Percentiles rank a stretch among this genome's conserved stretches.
Evolutionary conservation across 805 yeast genomes (phyloP).

Genomic region (Candida coquimbonensis): DNA sequence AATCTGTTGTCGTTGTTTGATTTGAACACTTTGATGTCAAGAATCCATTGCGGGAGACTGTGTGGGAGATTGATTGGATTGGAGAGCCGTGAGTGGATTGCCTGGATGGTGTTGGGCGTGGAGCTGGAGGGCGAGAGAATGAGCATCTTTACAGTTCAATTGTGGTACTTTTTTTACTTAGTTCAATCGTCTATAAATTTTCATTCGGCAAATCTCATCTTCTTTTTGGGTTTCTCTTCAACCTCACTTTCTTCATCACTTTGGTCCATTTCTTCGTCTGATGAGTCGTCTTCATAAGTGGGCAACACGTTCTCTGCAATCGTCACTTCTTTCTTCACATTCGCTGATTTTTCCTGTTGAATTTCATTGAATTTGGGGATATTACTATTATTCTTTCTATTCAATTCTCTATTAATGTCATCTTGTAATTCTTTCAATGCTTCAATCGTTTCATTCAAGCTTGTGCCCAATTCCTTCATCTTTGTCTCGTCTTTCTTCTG

Average conservation of each 20-base stretch:
- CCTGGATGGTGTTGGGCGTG: background rate
- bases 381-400: background rate
- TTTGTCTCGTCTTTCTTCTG: conserved; percentile 2
- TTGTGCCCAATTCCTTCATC: background rate
- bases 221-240: conserved; percentile 6
- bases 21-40: conserved; percentile 62
- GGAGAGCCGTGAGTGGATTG: background rate
- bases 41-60: conserved; percentile 55
- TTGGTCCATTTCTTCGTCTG: conserved; percentile 1
- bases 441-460: conserved; percentile 11
- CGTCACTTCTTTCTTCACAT: conserved; percentile 11
- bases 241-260: background rate
- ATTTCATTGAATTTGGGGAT: conserved; percentile 3
- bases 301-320: conserved; percentile 15
- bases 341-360: conserved; percentile 9
- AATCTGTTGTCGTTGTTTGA: conserved; percentile 36
- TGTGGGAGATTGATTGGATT: conserved; percentile 2
- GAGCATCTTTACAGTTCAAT: background rate
- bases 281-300: conserved; percentile 13
- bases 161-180: too few species aligned
- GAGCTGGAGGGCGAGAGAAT: conserved; percentile 1
- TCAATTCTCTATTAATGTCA: conserved; percentile 4
- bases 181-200: background rate
- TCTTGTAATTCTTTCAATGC: conserved; percentile 13
- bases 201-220: conserved; percentile 11